These are phyloP conservation scores for Hypoxylon fuscum DNA, from an alignment of 495 filamentous ascomycete genomes.

Conservation along the genomic window DNA sequence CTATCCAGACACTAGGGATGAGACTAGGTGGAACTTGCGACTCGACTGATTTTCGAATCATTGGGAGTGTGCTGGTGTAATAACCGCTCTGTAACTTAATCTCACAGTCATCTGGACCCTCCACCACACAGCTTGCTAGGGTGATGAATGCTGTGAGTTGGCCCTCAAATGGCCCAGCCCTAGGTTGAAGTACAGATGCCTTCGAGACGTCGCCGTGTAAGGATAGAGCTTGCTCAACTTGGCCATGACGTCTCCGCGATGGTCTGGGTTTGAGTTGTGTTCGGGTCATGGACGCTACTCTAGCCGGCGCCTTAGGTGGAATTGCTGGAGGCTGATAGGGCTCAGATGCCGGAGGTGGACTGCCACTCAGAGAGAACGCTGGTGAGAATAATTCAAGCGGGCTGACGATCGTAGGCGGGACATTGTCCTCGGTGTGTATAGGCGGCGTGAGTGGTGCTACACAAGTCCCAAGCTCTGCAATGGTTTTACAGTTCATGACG, in stretches of 20 bases:
- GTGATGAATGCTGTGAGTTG: constrained; percentile 55
- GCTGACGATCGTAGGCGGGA: constrained; percentile 11
- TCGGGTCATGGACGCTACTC: constrained; percentile 11
- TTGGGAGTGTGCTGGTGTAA: constrained; percentile 47
- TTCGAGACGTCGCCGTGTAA: constrained; percentile 40
- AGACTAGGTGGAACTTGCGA: constrained; percentile 37
- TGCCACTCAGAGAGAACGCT: neutral
- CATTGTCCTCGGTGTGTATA: neutral
- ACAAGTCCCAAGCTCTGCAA: constrained; percentile 48
- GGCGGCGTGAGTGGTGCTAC: constrained; percentile 28
- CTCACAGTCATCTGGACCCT: constrained; percentile 38
- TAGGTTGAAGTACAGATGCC: constrained; percentile 53
- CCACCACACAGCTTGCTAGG: constrained; percentile 39
- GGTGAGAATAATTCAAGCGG: constrained; percentile 21
- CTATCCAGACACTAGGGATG: constrained; percentile 54
- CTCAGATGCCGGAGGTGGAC: constrained; percentile 2
- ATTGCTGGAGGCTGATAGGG: constrained; percentile 20
- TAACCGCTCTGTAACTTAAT: constrained; percentile 52
- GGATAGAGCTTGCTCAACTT: constrained; percentile 34
- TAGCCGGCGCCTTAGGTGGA: constrained; percentile 33
- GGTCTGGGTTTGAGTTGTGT: constrained; percentile 29
- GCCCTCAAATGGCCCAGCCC: constrained; percentile 57
- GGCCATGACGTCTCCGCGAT: constrained; percentile 31
- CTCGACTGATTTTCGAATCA: constrained; percentile 45
- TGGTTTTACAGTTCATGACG: constrained; percentile 51